Conservation (phyloP, 768 basidiomycete genomes). For the Russula earlei region DNA sequence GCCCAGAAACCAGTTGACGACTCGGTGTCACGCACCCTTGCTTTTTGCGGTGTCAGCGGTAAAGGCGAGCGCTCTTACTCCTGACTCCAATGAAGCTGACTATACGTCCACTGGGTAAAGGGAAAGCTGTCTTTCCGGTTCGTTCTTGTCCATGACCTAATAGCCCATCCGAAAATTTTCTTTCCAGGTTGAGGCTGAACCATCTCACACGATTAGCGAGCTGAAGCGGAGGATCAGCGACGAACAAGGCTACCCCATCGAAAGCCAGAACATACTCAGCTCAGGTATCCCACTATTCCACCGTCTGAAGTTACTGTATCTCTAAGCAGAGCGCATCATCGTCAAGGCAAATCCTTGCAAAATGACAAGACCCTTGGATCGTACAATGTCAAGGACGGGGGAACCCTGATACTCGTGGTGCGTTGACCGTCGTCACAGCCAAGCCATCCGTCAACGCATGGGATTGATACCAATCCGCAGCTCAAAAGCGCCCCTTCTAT, state of each 20-base stretch:
- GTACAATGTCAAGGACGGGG: slow-evolving; percentile 92
- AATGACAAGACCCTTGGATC: slow-evolving; percentile 84
- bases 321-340: slow-evolving; percentile 1
- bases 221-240: slow-evolving; percentile 81
- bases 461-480: slow-evolving; percentile 26
- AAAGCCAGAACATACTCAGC: slow-evolving; percentile 87
- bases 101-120: slow-evolving; percentile 78
- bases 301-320: slow-evolving; percentile 7
- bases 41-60: too few relatives aligned
- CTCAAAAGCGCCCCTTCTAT: slow-evolving; percentile 36
- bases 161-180: not conserved
- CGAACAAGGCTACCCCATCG: slow-evolving; percentile 61
- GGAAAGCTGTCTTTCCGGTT: slow-evolving; percentile 72
- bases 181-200: slow-evolving; percentile 66
- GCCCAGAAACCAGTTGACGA: too few relatives aligned
- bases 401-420: slow-evolving; percentile 96
- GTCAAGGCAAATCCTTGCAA: slow-evolving; percentile 75
- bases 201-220: slow-evolving; percentile 58
- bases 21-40: too few relatives aligned
- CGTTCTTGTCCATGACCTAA: slow-evolving; percentile 5
- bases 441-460: not conserved
- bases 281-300: slow-evolving; percentile 46
- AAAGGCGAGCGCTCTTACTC: not conserved
- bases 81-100: slow-evolving; percentile 71
- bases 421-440: not conserved